Evolutionary conservation across 108 stramenopile species (phyloP).

Genomic region (Discostella pseudostelligera): DNA sequence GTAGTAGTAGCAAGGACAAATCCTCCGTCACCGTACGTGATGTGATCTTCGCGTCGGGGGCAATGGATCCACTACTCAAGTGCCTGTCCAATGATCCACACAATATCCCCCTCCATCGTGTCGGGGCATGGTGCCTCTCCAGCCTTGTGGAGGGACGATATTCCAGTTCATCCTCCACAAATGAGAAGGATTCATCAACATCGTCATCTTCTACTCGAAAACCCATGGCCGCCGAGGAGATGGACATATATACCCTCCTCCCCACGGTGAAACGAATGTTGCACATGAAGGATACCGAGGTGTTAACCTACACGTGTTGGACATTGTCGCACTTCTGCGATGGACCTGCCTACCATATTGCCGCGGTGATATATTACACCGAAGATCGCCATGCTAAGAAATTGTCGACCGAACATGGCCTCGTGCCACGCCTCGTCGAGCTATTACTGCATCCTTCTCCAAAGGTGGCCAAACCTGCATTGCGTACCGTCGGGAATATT

Average conservation of each 20-base stretch:
- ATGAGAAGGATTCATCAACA: constrained; percentile 17
- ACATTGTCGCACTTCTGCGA: constrained; percentile 94
- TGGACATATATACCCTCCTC: constrained; percentile 77
- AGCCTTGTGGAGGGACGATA: constrained; percentile 65
- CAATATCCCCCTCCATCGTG: constrained; percentile 71
- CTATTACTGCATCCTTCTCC: constrained; percentile 83
- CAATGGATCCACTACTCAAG: constrained; percentile 66
- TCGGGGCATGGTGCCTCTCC: constrained; percentile 80
- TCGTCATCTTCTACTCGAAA: constrained; percentile 32
- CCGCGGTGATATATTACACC: constrained; percentile 79
- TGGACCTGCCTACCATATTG: constrained; percentile 90
- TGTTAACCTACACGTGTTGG: constrained; percentile 94
- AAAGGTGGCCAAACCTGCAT: constrained; percentile 93
- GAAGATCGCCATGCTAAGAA: background rate
- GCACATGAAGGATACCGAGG: constrained; percentile 82
- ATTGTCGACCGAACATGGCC: constrained; percentile 51
- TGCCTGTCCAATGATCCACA: constrained; percentile 64
- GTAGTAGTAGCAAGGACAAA: constrained; percentile 10
- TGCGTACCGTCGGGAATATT: constrained; percentile 95
- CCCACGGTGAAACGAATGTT: constrained; percentile 84
- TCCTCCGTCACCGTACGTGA: constrained; percentile 63
- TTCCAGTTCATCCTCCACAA: constrained; percentile 14
- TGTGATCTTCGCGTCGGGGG: constrained; percentile 81
- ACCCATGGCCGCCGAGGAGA: constrained; percentile 66
- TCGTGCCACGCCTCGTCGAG: constrained; percentile 92